phyloP scores from a whole-genome alignment of 495 filamentous ascomycete species.

The Articulospora tetracladia region DNA sequence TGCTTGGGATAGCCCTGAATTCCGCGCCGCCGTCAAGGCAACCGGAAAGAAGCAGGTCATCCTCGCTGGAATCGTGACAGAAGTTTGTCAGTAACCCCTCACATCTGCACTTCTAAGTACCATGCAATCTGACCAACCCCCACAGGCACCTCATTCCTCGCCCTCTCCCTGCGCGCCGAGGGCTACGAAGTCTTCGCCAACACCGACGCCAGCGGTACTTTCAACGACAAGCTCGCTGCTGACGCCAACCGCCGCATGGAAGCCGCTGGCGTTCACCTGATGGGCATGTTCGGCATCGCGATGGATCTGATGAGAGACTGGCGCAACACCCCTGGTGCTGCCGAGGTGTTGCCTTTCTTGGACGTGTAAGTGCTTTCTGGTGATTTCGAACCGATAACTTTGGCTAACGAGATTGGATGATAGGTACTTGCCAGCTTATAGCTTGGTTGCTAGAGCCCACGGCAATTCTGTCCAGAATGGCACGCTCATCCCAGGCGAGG shows the following conservation, averaged over 20 bases:
- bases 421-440: constrained; percentile 41
- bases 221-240: constrained; percentile 49
- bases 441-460: constrained; percentile 42
- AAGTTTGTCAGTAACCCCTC: constrained; percentile 52
- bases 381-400: constrained; percentile 6
- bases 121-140: not conserved
- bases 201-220: constrained; percentile 67
- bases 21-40: constrained; percentile 61
- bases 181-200: constrained; percentile 79
- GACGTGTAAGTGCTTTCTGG: constrained; percentile 43
- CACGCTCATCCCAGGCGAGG: constrained; percentile 41
- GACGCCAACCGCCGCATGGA: constrained; percentile 65
- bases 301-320: constrained; percentile 78
- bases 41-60: constrained; percentile 69
- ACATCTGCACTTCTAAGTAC: not conserved
- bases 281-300: constrained; percentile 63
- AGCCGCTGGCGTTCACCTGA: constrained; percentile 59
- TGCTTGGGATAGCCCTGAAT: constrained; percentile 75
- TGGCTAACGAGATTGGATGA: not conserved
- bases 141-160: constrained; percentile 63
- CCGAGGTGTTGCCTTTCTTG: constrained; percentile 59
- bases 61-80: constrained; percentile 69
- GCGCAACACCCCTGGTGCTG: constrained; percentile 61
- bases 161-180: constrained; percentile 63
- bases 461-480: constrained; percentile 38